These are phyloP conservation scores for Cyamopsis tetragonoloba DNA, from an alignment of 306 rosid genomes.

Conservation along the genomic window DNA sequence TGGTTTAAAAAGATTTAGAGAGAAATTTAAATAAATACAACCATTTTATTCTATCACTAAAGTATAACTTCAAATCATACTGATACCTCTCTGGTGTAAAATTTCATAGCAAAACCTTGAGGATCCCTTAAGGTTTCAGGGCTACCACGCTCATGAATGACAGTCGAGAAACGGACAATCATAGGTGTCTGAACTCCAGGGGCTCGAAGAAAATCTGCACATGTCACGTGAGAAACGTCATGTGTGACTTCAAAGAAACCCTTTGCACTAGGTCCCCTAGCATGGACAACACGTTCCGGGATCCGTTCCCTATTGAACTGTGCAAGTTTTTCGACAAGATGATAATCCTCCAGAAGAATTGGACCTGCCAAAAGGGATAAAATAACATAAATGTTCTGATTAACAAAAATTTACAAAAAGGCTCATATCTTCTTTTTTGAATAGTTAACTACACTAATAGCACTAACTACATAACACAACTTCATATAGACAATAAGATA, in stretches of 20 bases:
- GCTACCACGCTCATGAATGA: constrained; percentile 96
- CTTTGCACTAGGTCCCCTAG: constrained; percentile 98
- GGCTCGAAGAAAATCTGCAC: constrained; percentile 93
- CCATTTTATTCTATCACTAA: not conserved
- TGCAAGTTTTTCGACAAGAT: constrained; percentile 88
- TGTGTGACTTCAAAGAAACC: constrained; percentile 99
- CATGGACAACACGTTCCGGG: constrained; percentile 97
- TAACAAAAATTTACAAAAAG: not conserved
- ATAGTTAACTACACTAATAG: not conserved
- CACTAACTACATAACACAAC: not conserved
- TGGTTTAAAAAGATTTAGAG: not conserved
- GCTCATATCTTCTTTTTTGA: not conserved
- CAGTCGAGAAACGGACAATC: constrained; percentile 91
- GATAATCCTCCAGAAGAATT: constrained; percentile 91
- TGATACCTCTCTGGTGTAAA: constrained; percentile 83
- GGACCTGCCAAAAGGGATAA: constrained; percentile 57
- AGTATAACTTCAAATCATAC: not conserved
- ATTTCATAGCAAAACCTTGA: constrained; percentile 83
- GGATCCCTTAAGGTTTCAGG: constrained; percentile 92
- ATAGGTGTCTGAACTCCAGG: constrained; percentile 98
- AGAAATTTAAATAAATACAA: not conserved
- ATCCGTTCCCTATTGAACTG: constrained; percentile 82
- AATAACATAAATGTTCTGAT: not conserved
- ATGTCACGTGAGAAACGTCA: constrained; percentile 71
- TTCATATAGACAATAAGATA: not conserved